Evolutionary conservation across 2,329 filamentous ascomycete genomes (phyloP), one percentile per base, ranked within the genome.

Genomic region (Neopestalotiopsis sp.): DNA sequence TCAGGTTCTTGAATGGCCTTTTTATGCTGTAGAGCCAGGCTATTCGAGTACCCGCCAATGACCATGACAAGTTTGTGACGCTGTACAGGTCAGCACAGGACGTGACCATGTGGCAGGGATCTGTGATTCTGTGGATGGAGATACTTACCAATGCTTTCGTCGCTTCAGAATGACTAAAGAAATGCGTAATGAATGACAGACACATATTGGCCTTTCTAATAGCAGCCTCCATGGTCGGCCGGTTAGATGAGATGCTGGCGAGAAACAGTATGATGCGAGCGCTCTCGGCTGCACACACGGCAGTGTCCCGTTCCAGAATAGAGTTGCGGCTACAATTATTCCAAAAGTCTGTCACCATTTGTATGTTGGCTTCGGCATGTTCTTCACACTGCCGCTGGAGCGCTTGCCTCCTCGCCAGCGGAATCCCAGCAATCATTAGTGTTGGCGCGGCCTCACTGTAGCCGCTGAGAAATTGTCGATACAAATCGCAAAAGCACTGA

Each of bases 401-500:
- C 2, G 74, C 70, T 0, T 74, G 70, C 5, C 78, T 75, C 24
- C 81, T 77, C 2, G 74, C 69, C 2, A 69, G 72, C 5, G 73
- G 74, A 1, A 80, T 71, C 2, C 70, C 73, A 3, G 75, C 74
- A 5, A 82, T 71, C 1, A 79, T 74, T 0, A 73, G 74, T 0
- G 70, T 67, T 0, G 81, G 82, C 0, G 82, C 79, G 0, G 81
- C 78, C 60, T 84, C 82, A 3, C 78, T 79, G 58, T 81, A 84
- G 13, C 78, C 80, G 1, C 77, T 77, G 3, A 84, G 71, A 4
- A 83, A 77, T n/a, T 83, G 77, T 2, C 83, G 81, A 67, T 84
- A 84, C 4, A 84, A 69, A 62, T 84, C 83, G 71, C 81, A 83
- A 66, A 84, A 79, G 12, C 78, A 81, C 61, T 84, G 81, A 20